phyloP scores from a whole-genome alignment of 2,329 filamentous ascomycete genomes.

The Botrytis medusae region DNA sequence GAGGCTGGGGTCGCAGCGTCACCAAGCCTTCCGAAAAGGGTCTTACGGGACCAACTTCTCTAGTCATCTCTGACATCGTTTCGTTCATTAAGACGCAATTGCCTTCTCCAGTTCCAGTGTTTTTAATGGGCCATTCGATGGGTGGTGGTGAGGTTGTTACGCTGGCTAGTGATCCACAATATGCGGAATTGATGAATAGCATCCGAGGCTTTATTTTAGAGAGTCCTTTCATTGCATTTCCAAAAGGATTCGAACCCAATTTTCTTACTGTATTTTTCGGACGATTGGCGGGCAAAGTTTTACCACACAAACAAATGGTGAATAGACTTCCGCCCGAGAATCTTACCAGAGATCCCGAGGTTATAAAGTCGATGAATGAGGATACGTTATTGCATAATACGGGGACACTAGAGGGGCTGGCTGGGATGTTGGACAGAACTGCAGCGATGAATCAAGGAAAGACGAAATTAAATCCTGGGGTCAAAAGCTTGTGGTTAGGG shows the following conservation, averaged over 20 bases:
- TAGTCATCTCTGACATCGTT: constrained; percentile 75
- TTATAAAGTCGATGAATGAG: constrained; percentile 58
- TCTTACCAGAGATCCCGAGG: constrained; percentile 65
- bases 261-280: constrained; percentile 64
- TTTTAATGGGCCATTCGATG: constrained; percentile 90
- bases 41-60: constrained; percentile 69
- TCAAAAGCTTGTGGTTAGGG: constrained; percentile 66
- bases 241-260: constrained; percentile 63
- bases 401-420: constrained; percentile 79
- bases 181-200: constrained; percentile 55
- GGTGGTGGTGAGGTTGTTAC: constrained; percentile 76
- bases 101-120: constrained; percentile 60
- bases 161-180: constrained; percentile 51
- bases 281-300: constrained; percentile 62
- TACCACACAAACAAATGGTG: constrained; percentile 65
- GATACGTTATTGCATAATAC: constrained; percentile 78
- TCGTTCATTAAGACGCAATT: constrained; percentile 67
- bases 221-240: constrained; percentile 75
- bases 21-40: constrained; percentile 62
- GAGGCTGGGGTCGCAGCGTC: constrained; percentile 81
- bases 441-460: constrained; percentile 57
- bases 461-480: constrained; percentile 51
- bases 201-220: constrained; percentile 75
- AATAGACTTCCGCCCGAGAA: constrained; percentile 61
- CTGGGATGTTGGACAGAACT: constrained; percentile 75